Conservation (phyloP, 2,329 filamentous ascomycete genomes). For the Xylariales sp. region DNA sequence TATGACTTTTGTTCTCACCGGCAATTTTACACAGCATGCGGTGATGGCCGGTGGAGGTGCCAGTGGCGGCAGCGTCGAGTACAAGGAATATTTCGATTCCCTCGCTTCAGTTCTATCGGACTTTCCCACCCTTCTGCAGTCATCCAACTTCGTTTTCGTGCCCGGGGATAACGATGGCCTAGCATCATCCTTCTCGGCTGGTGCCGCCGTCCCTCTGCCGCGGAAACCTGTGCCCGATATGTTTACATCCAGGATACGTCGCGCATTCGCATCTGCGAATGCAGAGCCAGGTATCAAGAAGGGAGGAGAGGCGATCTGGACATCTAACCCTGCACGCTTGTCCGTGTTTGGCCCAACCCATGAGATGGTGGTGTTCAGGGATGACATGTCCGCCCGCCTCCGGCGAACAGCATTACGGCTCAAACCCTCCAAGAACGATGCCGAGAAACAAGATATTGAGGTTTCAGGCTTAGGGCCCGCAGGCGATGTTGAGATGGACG, state of each 20-base stretch:
- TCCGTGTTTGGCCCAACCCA: slow-evolving; percentile 83
- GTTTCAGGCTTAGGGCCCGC: slow-evolving; percentile 21
- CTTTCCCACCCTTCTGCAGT: slow-evolving; percentile 74
- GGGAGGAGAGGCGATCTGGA: slow-evolving; percentile 77
- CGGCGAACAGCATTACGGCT: slow-evolving; percentile 73
- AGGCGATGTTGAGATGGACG: slow-evolving; percentile 29
- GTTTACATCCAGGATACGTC: slow-evolving; percentile 82
- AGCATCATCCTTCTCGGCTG: slow-evolving; percentile 79
- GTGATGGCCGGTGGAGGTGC: slow-evolving; percentile 65
- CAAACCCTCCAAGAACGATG: slow-evolving; percentile 33
- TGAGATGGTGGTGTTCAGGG: slow-evolving; percentile 82
- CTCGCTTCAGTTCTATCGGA: slow-evolving; percentile 79
- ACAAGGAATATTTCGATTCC: slow-evolving; percentile 92
- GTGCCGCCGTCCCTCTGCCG: slow-evolving; percentile 66
- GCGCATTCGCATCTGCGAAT: slow-evolving; percentile 76
- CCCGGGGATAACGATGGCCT: slow-evolving; percentile 98
- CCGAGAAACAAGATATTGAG: slow-evolving; percentile 25
- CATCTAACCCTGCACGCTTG: slow-evolving; percentile 79
- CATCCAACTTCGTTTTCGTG: slow-evolving; percentile 84
- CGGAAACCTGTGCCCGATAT: slow-evolving; percentile 73
- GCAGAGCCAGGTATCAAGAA: slow-evolving; percentile 54
- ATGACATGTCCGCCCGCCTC: slow-evolving; percentile 78
- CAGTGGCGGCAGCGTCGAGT: slow-evolving; percentile 81
- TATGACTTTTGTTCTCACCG: slow-evolving; percentile 75
- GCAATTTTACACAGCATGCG: slow-evolving; percentile 71